phyloP scores from a whole-genome alignment of 129 eudicot genomes.

The Flaveria brownii region DNA sequence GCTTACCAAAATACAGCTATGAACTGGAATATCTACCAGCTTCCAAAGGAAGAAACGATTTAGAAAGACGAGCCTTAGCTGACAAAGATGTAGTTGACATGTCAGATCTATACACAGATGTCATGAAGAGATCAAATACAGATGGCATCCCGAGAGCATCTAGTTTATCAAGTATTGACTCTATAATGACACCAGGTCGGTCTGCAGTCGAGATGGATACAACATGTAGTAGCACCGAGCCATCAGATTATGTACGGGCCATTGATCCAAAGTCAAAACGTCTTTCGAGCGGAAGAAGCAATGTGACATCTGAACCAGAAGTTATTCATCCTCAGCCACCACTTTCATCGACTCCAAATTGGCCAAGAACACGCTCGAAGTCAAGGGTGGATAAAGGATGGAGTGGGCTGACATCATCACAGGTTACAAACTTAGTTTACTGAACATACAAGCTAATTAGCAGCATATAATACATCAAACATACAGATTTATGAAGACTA shows the following conservation, averaged over 20 bases:
- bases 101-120: slow-evolving; percentile 88
- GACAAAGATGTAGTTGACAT: slow-evolving; percentile 64
- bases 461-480: background rate
- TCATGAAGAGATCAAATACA: slow-evolving; percentile 75
- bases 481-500: background rate
- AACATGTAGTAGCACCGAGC: slow-evolving; percentile 88
- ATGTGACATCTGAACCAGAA: slow-evolving; percentile 74
- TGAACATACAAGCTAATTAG: background rate
- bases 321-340: slow-evolving; percentile 81
- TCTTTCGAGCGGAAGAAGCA: slow-evolving; percentile 70
- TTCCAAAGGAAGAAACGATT: slow-evolving; percentile 48
- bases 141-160: slow-evolving; percentile 95
- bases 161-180: slow-evolving; percentile 90
- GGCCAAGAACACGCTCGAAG: slow-evolving; percentile 97
- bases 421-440: slow-evolving; percentile 1
- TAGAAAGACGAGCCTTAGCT: slow-evolving; percentile 46
- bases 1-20: slow-evolving; percentile 85
- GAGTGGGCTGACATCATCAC: slow-evolving; percentile 64
- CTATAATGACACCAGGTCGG: slow-evolving; percentile 88
- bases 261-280: slow-evolving; percentile 84
- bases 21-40: slow-evolving; percentile 92
- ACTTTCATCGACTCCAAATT: slow-evolving; percentile 71
- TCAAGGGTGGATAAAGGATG: slow-evolving; percentile 87
- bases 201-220: slow-evolving; percentile 72
- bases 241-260: slow-evolving; percentile 93